A percentile compares a stretch with the other conserved stretches of the same genome.
Evolutionary conservation across 2,329 filamentous ascomycete genomes (phyloP).

Genomic region (Cytospora leucostoma): DNA sequence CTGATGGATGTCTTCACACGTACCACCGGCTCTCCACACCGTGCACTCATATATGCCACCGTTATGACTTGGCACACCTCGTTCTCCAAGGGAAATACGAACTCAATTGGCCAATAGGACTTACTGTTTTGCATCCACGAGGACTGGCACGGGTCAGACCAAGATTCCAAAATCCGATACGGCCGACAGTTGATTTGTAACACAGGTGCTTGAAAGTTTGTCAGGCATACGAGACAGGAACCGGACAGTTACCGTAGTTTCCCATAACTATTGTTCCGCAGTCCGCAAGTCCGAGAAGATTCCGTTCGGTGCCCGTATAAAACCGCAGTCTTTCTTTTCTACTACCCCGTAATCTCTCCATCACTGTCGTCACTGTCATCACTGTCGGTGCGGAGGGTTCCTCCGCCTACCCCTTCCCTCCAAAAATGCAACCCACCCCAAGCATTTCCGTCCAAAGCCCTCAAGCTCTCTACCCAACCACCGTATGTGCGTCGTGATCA

Average conservation of each 20-base stretch:
- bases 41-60: conserved; percentile 12
- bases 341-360: neutral
- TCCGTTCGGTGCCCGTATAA: neutral
- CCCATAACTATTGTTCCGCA: conserved; percentile 7
- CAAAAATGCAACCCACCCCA: too few species aligned
- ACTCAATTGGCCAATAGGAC: too few species aligned
- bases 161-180: neutral
- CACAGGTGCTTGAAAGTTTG: neutral
- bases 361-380: too few species aligned
- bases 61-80: neutral
- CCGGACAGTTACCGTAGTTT: neutral
- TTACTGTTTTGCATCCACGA: neutral
- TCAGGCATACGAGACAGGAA: neutral
- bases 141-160: conserved; percentile 5
- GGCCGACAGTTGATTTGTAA: neutral
- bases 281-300: conserved; percentile 6
- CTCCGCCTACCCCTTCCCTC: too few species aligned
- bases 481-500: too few species aligned
- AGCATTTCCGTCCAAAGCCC: too few species aligned
- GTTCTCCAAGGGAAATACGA: too few species aligned
- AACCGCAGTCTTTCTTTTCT: neutral
- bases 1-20: neutral
- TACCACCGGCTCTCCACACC: neutral
- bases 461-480: too few species aligned
- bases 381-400: too few species aligned